phyloP scores from a whole-genome alignment of 1,284 basidiomycete genomes.

The Cystobasidium slooffiae region DNA sequence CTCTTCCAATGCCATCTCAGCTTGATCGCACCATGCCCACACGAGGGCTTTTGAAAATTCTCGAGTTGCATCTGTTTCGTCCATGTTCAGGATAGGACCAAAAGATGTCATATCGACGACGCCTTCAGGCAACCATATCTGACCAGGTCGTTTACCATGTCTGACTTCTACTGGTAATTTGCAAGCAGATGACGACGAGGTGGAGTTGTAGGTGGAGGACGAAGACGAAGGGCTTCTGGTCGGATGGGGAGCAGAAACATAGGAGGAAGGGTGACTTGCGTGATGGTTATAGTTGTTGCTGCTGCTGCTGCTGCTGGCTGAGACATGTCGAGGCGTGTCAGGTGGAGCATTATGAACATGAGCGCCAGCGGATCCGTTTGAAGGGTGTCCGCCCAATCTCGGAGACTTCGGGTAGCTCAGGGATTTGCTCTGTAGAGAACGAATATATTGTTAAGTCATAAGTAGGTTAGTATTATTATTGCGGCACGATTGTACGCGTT shows the following conservation, averaged over 20 bases:
- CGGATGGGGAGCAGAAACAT: not conserved
- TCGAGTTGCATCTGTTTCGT: conserved; percentile 26
- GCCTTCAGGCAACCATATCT: conserved; percentile 39
- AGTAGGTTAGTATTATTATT: too few species aligned
- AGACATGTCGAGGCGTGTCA: not conserved
- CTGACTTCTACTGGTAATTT: conserved; percentile 9
- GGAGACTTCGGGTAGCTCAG: not conserved
- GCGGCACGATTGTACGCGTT: too few species aligned
- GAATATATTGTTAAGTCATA: too few species aligned
- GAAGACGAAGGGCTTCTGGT: not conserved
- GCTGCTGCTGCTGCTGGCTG: not conserved
- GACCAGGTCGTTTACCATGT: conserved; percentile 21
- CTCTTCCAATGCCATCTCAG: conserved; percentile 39
- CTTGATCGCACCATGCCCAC: conserved; percentile 40
- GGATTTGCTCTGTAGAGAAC: not conserved
- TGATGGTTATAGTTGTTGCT: not conserved
- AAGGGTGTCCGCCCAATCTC: not conserved
- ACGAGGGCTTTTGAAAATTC: conserved; percentile 39
- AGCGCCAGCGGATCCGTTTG: not conserved
- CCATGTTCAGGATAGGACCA: conserved; percentile 31
- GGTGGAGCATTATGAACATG: not conserved
- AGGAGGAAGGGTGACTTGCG: not conserved
- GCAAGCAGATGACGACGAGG: not conserved
- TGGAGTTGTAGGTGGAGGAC: not conserved
- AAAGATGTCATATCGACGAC: conserved; percentile 39